These are phyloP conservation scores for Trichosporon faecale DNA, from an alignment of 1,284 basidiomycete species.

Conservation along the genomic window DNA sequence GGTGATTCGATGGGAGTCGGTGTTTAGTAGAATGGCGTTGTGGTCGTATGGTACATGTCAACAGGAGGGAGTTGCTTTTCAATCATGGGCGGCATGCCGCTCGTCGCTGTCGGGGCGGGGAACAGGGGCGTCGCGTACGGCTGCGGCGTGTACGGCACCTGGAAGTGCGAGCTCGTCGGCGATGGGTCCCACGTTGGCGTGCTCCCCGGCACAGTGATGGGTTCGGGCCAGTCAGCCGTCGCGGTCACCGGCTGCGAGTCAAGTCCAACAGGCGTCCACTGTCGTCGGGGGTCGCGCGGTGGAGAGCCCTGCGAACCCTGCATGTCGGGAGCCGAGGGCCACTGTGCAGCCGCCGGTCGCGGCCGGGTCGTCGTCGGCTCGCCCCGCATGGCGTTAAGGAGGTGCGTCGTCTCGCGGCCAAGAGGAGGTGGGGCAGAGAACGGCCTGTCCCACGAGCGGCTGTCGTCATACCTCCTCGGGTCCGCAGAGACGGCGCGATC, in stretches of 20 bases:
- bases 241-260: background rate
- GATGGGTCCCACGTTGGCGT: background rate
- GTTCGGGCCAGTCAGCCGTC: background rate
- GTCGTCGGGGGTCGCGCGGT: background rate
- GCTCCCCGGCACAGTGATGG: conserved; percentile 4
- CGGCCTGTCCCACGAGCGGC: background rate
- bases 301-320: background rate
- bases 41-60: conserved; percentile 8
- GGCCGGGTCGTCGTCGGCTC: background rate
- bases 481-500: conserved; percentile 2
- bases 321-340: background rate
- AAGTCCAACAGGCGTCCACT: background rate
- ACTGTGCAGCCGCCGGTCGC: background rate
- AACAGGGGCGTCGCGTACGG: background rate
- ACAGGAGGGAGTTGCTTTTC: background rate
- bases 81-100: conserved; percentile 2
- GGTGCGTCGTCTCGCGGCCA: background rate
- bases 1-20: background rate
- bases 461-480: background rate
- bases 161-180: conserved; percentile 8
- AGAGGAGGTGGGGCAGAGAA: background rate
- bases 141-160: background rate
- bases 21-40: background rate
- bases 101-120: background rate
- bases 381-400: background rate